Conservation (phyloP, 805 yeast genomes). For the Monosporozyma yasuniensis region DNA sequence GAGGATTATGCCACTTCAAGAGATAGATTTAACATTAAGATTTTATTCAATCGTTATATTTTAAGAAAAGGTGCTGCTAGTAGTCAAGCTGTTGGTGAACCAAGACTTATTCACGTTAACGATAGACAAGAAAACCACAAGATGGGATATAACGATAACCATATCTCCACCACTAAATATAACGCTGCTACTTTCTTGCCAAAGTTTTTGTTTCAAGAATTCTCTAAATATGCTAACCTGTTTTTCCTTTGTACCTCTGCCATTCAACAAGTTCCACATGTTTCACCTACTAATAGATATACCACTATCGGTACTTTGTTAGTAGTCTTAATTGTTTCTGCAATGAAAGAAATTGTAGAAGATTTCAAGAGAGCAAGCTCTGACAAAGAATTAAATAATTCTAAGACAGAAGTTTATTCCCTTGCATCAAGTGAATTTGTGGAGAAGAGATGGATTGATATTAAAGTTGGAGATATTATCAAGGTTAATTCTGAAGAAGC, state of each 20-base stretch:
- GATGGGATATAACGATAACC: slow-evolving; percentile 63
- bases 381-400: slow-evolving; percentile 80
- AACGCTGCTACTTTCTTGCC: slow-evolving; percentile 89
- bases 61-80: slow-evolving; percentile 23
- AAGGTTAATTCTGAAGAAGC: slow-evolving; percentile 79
- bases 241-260: slow-evolving; percentile 86
- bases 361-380: slow-evolving; percentile 83
- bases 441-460: slow-evolving; percentile 71
- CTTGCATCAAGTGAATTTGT: slow-evolving; percentile 54
- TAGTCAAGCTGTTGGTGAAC: slow-evolving; percentile 31
- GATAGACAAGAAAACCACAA: slow-evolving; percentile 47
- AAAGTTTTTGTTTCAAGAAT: slow-evolving; percentile 91
- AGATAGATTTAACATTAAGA: slow-evolving; percentile 32
- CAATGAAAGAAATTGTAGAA: slow-evolving; percentile 82
- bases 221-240: slow-evolving; percentile 91
- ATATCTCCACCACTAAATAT: slow-evolving; percentile 91
- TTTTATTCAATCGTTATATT: slow-evolving; percentile 31
- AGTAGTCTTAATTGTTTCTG: slow-evolving; percentile 82
- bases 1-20: slow-evolving; percentile 28
- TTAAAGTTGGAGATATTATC: slow-evolving; percentile 86
- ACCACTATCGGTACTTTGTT: slow-evolving; percentile 89
- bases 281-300: slow-evolving; percentile 90
- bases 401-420: slow-evolving; percentile 57
- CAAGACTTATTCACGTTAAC: slow-evolving; percentile 62
- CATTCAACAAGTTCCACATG: slow-evolving; percentile 95